Conservation (phyloP, 1,284 basidiomycete species). For the Pseudozyma sp. region DNA sequence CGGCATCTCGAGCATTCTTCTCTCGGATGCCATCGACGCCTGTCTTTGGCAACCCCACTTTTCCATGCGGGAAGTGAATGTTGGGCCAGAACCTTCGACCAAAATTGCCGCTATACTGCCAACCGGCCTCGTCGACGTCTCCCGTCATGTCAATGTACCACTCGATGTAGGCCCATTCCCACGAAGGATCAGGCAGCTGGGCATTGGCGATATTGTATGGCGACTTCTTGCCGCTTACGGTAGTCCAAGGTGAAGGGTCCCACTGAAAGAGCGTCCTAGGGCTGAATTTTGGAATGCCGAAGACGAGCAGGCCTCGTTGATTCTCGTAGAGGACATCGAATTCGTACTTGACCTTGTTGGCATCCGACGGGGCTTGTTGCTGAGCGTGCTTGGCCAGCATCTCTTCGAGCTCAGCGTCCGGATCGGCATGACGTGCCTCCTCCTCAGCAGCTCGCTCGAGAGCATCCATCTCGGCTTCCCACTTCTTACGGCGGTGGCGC, state of each 20-base stretch:
- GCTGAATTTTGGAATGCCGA: slow-evolving; percentile 66
- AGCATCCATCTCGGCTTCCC: slow-evolving; percentile 50
- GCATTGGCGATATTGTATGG: slow-evolving; percentile 65
- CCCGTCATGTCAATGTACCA: slow-evolving; percentile 69
- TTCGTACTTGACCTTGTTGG: slow-evolving; percentile 52
- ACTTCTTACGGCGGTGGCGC: slow-evolving; percentile 37
- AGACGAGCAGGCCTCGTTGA: slow-evolving; percentile 64
- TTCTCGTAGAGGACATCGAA: slow-evolving; percentile 68
- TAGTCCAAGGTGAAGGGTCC: slow-evolving; percentile 66
- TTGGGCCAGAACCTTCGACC: slow-evolving; percentile 53
- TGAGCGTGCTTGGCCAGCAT: slow-evolving; percentile 53
- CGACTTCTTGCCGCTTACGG: slow-evolving; percentile 50
- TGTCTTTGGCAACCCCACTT: slow-evolving; percentile 46
- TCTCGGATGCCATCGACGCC: slow-evolving; percentile 43
- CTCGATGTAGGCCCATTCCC: slow-evolving; percentile 67
- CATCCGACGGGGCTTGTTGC: slow-evolving; percentile 49
- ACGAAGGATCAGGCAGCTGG: slow-evolving; percentile 66
- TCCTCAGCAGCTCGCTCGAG: slow-evolving; percentile 26
- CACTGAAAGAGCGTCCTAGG: slow-evolving; percentile 61
- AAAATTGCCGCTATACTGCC: slow-evolving; percentile 67
- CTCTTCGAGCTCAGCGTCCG: slow-evolving; percentile 52
- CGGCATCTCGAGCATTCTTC: slow-evolving; percentile 48
- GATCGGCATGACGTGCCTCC: slow-evolving; percentile 25
- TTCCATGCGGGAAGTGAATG: slow-evolving; percentile 42
- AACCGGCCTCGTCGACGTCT: slow-evolving; percentile 67